Conservation (phyloP, 2,329 filamentous ascomycete genomes). For the Calonectria leucothoes region DNA sequence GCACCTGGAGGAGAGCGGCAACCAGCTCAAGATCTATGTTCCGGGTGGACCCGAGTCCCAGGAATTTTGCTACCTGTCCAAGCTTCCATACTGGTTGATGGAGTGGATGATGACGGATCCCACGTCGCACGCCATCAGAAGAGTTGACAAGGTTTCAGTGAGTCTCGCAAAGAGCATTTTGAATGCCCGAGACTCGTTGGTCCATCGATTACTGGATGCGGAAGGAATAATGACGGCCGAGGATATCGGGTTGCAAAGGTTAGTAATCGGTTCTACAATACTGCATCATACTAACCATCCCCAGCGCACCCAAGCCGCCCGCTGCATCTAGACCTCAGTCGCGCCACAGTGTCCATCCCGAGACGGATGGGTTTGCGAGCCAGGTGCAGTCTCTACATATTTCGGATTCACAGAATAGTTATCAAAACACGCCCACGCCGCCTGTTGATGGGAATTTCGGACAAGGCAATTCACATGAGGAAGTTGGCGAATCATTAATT, state of each 20-base stretch:
- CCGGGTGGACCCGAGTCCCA: slow-evolving; percentile 29
- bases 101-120: slow-evolving; percentile 41
- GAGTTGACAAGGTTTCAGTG: slow-evolving; percentile 29
- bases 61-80: slow-evolving; percentile 32
- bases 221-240: slow-evolving; percentile 8
- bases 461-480: neutral
- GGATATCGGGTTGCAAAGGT: neutral
- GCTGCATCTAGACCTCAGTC: neutral
- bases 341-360: neutral
- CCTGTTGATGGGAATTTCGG: neutral
- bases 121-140: slow-evolving; percentile 4
- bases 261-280: neutral
- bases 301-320: neutral
- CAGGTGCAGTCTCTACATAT: neutral
- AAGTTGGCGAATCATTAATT: too few species aligned
- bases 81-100: slow-evolving; percentile 33
- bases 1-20: slow-evolving; percentile 23
- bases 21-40: slow-evolving; percentile 32
- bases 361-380: neutral
- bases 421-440: neutral
- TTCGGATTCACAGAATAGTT: neutral
- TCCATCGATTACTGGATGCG: slow-evolving; percentile 7
- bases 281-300: neutral
- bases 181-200: slow-evolving; percentile 13
- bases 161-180: slow-evolving; percentile 30